Conservation (phyloP, 306 rosid species). For the Sphenostylis stenocarpa region DNA sequence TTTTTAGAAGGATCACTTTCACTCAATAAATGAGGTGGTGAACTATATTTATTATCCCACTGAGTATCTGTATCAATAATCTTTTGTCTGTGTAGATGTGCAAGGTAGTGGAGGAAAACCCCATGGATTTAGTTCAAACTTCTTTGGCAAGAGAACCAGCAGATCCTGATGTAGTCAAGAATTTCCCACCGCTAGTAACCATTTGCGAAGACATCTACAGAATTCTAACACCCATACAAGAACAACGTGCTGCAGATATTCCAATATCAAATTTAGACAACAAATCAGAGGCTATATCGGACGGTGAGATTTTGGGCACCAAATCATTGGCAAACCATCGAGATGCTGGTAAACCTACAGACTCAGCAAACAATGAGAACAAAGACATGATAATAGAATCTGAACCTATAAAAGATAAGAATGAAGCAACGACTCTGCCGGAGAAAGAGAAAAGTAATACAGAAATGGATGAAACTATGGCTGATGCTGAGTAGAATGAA, state of each 20-base stretch:
- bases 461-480: slow-evolving; percentile 33
- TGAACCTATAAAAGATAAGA: slow-evolving; percentile 31
- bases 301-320: slow-evolving; percentile 6
- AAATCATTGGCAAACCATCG: slow-evolving; percentile 31
- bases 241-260: slow-evolving; percentile 27
- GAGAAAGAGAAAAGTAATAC: slow-evolving; percentile 18
- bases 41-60: background rate
- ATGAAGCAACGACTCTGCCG: slow-evolving; percentile 25
- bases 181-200: slow-evolving; percentile 47
- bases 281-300: slow-evolving; percentile 33
- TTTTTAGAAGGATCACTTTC: slow-evolving; percentile 1
- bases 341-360: slow-evolving; percentile 40
- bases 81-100: slow-evolving; percentile 59
- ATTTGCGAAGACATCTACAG: slow-evolving; percentile 54
- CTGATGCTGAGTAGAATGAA: slow-evolving; percentile 32
- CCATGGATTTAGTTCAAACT: slow-evolving; percentile 40
- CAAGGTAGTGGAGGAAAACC: slow-evolving; percentile 56
- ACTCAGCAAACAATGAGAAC: slow-evolving; percentile 31
- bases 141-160: slow-evolving; percentile 41
- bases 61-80: slow-evolving; percentile 12
- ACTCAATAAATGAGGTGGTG: slow-evolving; percentile 1
- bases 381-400: slow-evolving; percentile 36
- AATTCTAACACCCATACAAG: slow-evolving; percentile 47
- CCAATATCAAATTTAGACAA: slow-evolving; percentile 26
- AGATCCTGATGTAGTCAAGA: slow-evolving; percentile 35